Conservation (phyloP, 495 filamentous ascomycete species). For the Glarea lozoyensis region DNA sequence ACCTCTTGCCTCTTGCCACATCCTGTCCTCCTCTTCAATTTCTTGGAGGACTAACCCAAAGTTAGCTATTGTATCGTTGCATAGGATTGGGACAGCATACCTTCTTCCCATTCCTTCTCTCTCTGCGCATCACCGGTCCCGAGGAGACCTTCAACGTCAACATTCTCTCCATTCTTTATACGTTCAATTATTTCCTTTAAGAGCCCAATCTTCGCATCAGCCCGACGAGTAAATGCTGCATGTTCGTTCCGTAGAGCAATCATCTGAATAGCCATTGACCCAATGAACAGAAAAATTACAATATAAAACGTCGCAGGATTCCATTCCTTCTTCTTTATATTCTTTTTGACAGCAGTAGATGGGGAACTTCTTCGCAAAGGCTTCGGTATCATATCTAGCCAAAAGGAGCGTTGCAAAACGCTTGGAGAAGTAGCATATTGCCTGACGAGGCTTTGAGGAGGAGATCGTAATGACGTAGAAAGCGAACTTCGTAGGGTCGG, state of each 20-base stretch:
- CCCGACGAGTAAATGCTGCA: constrained; percentile 57
- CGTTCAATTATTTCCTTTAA: constrained; percentile 76
- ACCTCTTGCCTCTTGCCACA: constrained; percentile 41
- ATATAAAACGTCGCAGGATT: constrained; percentile 94
- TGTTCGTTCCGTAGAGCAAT: constrained; percentile 72
- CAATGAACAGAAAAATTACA: constrained; percentile 81
- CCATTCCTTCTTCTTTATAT: constrained; percentile 58
- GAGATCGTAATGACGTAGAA: constrained; percentile 1
- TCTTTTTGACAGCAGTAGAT: constrained; percentile 15
- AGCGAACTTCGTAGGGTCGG: constrained; percentile 11
- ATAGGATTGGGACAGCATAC: constrained; percentile 30
- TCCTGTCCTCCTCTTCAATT: constrained; percentile 67
- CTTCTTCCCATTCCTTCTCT: constrained; percentile 85
- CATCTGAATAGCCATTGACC: constrained; percentile 89
- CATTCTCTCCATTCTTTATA: constrained; percentile 75
- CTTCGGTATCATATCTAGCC: constrained; percentile 57
- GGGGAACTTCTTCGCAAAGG: constrained; percentile 26
- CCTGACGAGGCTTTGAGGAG: neutral
- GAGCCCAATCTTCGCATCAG: constrained; percentile 69
- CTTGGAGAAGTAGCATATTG: constrained; percentile 35
- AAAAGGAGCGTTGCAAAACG: constrained; percentile 57
- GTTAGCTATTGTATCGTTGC: neutral
- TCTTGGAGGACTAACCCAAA: constrained; percentile 56
- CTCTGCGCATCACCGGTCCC: constrained; percentile 68
- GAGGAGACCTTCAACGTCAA: constrained; percentile 77